A percentile compares a stretch with the other conserved stretches of the same genome.
These are phyloP conservation scores for Plantago coronopus DNA, from an alignment of 305 asterid genomes.

Conservation along the genomic window DNA sequence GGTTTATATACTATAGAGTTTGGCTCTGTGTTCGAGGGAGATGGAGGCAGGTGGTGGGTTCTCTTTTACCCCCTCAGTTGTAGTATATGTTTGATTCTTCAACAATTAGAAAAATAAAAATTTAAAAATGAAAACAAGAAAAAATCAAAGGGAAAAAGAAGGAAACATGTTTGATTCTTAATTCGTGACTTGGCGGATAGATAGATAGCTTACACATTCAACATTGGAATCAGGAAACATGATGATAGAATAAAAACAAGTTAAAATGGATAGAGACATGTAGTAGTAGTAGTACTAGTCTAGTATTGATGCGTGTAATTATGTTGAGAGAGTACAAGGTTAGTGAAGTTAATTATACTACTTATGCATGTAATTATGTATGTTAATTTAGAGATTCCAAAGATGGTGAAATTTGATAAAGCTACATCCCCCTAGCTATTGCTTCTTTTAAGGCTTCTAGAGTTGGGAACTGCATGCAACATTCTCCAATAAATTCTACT, in stretches of 20 bases:
- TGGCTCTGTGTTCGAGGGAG: constrained; percentile 48
- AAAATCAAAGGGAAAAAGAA: no score
- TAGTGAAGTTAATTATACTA: not conserved
- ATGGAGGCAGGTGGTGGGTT: constrained; percentile 32
- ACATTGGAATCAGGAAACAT: constrained; percentile 44
- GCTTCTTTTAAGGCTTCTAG: constrained; percentile 59
- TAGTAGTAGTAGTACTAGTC: no score
- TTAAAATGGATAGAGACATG: constrained; percentile 22
- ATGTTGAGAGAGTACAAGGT: constrained; percentile 8
- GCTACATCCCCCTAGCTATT: constrained; percentile 26
- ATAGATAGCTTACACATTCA: constrained; percentile 37
- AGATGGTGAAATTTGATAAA: constrained; percentile 64
- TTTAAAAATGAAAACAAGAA: no score
- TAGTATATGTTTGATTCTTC: not conserved
- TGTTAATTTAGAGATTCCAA: constrained; percentile 29
- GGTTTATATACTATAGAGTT: constrained; percentile 44
- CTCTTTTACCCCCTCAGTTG: constrained; percentile 29
- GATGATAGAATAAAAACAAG: constrained; percentile 18
- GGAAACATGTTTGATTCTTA: not conserved
- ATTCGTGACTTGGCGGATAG: not conserved
- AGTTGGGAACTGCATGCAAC: constrained; percentile 34
- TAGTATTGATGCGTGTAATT: constrained; percentile 20
- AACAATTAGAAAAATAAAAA: not conserved
- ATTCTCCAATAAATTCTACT: constrained; percentile 45
- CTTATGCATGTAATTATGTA: not conserved